A percentile compares a stretch with the other conserved stretches of the same genome.
Evolutionary conservation across 345 rosid species (phyloP).

Genomic region (Boechera stricta): DNA sequence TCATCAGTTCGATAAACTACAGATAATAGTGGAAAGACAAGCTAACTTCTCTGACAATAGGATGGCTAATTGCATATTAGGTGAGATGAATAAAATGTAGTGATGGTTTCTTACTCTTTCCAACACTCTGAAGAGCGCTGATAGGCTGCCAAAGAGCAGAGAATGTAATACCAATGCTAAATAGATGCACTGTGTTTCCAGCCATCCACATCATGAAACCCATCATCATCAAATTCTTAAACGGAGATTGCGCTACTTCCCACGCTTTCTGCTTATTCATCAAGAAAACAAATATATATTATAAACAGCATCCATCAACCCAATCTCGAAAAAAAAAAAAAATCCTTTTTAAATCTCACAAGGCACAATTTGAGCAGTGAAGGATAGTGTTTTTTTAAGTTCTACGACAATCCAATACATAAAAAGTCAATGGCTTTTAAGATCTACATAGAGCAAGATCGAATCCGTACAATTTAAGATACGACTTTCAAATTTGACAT

Average conservation of each 20-base stretch:
- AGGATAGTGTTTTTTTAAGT: not conserved
- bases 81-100: slow-evolving; percentile 4
- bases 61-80: not conserved
- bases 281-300: slow-evolving; percentile 5
- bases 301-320: not conserved
- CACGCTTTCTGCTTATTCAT: slow-evolving; percentile 85
- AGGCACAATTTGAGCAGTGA: slow-evolving; percentile 6
- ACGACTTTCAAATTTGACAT: slow-evolving; percentile 6
- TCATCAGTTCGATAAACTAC: not conserved
- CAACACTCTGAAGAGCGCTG: slow-evolving; percentile 95
- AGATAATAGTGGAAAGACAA: not conserved
- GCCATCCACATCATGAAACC: slow-evolving; percentile 99
- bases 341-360: not conserved
- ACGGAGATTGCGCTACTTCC: slow-evolving; percentile 99
- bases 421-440: slow-evolving; percentile 21
- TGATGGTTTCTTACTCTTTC: slow-evolving; percentile 74
- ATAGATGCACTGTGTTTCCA: slow-evolving; percentile 97
- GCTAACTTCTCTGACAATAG: not conserved
- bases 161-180: slow-evolving; percentile 97
- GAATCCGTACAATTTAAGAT: slow-evolving; percentile 14
- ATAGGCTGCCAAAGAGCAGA: slow-evolving; percentile 99
- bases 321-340: not conserved
- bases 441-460: not conserved
- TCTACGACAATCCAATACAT: not conserved
- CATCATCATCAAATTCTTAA: slow-evolving; percentile 99